A percentile compares a stretch with the other conserved stretches of the same genome.
Evolutionary conservation across 2,329 filamentous ascomycete genomes (phyloP).

Genomic region (Fusarium algeriense): DNA sequence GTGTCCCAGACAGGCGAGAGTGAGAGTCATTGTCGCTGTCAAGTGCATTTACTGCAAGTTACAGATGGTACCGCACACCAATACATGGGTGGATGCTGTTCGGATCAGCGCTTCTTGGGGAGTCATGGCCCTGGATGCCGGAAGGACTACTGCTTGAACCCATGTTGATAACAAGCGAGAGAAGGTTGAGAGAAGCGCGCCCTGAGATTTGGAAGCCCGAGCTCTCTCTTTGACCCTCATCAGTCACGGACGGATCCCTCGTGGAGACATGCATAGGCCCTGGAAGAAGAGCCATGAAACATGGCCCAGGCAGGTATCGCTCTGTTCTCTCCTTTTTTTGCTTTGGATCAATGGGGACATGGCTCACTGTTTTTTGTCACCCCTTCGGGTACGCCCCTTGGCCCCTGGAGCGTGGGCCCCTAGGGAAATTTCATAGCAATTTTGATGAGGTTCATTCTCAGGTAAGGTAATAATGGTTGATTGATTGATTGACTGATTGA

Average conservation of each 20-base stretch:
- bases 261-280: constrained; percentile 40
- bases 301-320: constrained; percentile 41
- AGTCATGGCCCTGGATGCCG: constrained; percentile 20
- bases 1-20: constrained; percentile 30
- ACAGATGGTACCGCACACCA: constrained; percentile 11
- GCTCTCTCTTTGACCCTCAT: constrained; percentile 31
- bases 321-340: constrained; percentile 35
- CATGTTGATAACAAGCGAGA: constrained; percentile 33
- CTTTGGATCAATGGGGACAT: constrained; percentile 23
- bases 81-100: constrained; percentile 11
- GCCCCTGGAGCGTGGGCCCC: constrained; percentile 17
- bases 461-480: constrained; percentile 27
- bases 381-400: constrained; percentile 26
- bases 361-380: constrained; percentile 36
- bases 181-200: constrained; percentile 38
- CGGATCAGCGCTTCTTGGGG: constrained; percentile 34
- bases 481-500: constrained; percentile 18
- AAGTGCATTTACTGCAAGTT: constrained; percentile 1
- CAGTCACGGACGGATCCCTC: constrained; percentile 34
- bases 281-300: constrained; percentile 39
- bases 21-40: constrained; percentile 12
- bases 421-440: constrained; percentile 37
- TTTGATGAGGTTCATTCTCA: constrained; percentile 40
- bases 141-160: constrained; percentile 19
- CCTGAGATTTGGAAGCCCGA: constrained; percentile 33